Conservation (phyloP, 805 yeast genomes). For the Hanseniaspora pseudoguilliermondii region DNA sequence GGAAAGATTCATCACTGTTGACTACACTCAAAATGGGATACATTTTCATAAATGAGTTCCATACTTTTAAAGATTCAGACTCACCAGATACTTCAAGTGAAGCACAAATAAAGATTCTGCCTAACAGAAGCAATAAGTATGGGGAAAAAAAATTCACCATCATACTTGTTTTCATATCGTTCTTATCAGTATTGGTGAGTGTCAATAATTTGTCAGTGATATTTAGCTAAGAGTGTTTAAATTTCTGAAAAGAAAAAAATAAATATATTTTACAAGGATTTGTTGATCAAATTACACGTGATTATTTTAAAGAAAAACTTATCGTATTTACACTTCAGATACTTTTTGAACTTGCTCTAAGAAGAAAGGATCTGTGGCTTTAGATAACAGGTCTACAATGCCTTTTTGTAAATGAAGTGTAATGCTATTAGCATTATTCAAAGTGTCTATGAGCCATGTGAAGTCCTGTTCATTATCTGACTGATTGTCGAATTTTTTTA, state of each 20-base stretch:
- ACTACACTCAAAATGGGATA: neutral
- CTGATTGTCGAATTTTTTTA: neutral
- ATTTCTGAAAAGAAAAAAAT: neutral
- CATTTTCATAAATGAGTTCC: conserved; percentile 8
- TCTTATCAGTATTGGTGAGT: neutral
- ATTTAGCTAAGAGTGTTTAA: no score
- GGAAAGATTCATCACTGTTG: neutral
- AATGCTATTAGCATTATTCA: neutral
- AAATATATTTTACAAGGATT: neutral
- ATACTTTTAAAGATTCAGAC: neutral
- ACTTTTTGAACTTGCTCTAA: conserved; percentile 1
- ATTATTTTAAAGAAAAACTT: neutral
- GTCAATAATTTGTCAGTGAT: neutral
- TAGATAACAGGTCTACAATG: neutral
- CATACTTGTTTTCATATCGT: neutral
- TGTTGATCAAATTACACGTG: neutral
- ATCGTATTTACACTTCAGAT: neutral
- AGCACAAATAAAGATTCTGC: neutral
- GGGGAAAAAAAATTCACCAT: neutral
- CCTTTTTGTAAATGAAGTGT: neutral
- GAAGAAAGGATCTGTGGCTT: conserved; percentile 1
- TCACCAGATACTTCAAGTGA: neutral
- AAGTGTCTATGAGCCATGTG: conserved; percentile 1
- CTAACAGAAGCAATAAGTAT: neutral
- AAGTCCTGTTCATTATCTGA: neutral